Conservation (phyloP, 2,329 filamentous ascomycete species). For the Sarocladium kiliense region DNA sequence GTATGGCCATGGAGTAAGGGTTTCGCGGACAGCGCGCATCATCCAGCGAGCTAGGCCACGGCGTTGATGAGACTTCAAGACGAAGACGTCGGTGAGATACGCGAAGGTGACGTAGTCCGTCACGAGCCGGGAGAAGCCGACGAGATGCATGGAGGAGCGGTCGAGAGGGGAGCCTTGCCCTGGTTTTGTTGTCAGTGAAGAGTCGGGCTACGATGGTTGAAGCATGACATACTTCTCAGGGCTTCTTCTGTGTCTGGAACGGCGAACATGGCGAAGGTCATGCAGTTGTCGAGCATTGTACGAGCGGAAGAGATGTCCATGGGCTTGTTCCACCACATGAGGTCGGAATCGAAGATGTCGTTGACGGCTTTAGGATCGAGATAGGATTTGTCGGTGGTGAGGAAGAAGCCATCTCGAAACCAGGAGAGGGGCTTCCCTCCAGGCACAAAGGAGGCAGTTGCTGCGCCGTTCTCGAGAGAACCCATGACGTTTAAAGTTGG, state of each 20-base stretch:
- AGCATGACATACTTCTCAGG: constrained; percentile 29
- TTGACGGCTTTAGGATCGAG: constrained; percentile 51
- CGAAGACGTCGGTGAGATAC: constrained; percentile 64
- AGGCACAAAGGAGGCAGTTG: background rate
- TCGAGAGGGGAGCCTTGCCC: constrained; percentile 25
- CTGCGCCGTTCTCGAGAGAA: constrained; percentile 1
- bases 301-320: constrained; percentile 42
- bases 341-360: constrained; percentile 48
- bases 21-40: constrained; percentile 54
- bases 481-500: background rate
- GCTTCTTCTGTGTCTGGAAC: constrained; percentile 31
- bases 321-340: constrained; percentile 56
- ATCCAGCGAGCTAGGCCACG: constrained; percentile 62
- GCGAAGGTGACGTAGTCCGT: constrained; percentile 66
- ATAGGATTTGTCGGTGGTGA: constrained; percentile 55
- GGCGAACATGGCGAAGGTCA: constrained; percentile 56
- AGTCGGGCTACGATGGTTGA: too few relatives aligned
- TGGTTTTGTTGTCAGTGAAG: constrained; percentile 12
- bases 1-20: constrained; percentile 49
- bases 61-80: constrained; percentile 54
- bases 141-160: constrained; percentile 23
- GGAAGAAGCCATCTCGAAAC: constrained; percentile 49
- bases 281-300: constrained; percentile 50
- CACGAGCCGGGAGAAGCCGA: constrained; percentile 48
- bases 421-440: constrained; percentile 30